A percentile compares a stretch with the other conserved stretches of the same genome.
Conservation (phyloP, 176 grass and related monocot species). For the Zoysia pacifica region DNA sequence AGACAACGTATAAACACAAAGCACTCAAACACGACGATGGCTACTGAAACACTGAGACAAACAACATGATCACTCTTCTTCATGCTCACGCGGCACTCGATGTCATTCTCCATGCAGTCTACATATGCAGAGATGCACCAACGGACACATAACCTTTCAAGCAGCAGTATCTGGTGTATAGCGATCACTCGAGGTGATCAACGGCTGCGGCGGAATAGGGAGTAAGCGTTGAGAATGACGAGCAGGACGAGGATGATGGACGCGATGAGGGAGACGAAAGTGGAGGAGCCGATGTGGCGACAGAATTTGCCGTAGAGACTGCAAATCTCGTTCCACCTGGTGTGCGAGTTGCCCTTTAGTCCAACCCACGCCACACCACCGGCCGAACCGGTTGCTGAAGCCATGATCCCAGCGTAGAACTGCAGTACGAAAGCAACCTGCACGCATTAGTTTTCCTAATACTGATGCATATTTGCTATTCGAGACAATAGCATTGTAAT, state of each 20-base stretch:
- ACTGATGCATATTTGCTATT: too few species aligned
- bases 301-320: constrained; percentile 63
- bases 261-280: constrained; percentile 41
- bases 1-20: background rate
- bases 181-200: background rate
- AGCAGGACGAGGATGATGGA: constrained; percentile 61
- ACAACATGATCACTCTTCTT: background rate
- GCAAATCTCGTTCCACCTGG: constrained; percentile 67
- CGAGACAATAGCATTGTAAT: too few species aligned
- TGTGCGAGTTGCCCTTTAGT: constrained; percentile 70
- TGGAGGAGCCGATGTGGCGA: constrained; percentile 47
- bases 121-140: background rate
- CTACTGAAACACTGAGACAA: background rate
- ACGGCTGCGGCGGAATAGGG: constrained; percentile 56
- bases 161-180: background rate
- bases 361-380: constrained; percentile 67
- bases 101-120: too few species aligned
- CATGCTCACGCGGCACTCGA: background rate
- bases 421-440: constrained; percentile 20
- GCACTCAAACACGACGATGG: background rate
- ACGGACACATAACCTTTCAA: background rate
- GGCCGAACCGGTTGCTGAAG: constrained; percentile 64
- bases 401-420: constrained; percentile 67
- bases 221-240: constrained; percentile 47
- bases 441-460: too few species aligned